Percentiles rank a stretch among this genome's conserved stretches.
phyloP scores from a whole-genome alignment of 2,329 filamentous ascomycete species.

The Cercospora sojina region DNA sequence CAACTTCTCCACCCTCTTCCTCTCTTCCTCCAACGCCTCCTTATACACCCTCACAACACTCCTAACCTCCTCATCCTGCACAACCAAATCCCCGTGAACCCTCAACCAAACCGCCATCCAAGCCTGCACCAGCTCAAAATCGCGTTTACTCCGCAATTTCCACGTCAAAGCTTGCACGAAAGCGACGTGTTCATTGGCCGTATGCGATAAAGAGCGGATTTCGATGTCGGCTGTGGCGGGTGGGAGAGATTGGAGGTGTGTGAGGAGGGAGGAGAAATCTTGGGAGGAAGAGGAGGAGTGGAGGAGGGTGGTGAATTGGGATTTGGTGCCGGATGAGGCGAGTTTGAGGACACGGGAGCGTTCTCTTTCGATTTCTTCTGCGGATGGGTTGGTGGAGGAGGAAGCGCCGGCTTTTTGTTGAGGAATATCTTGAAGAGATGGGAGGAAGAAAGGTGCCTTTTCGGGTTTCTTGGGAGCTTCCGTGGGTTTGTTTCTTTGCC shows the following conservation, averaged over 20 bases:
- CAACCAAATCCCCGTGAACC: conserved; percentile 66
- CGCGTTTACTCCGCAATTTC: conserved; percentile 65
- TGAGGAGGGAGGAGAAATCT: conserved; percentile 68
- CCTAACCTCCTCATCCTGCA: conserved; percentile 53
- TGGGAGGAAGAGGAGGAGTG: conserved; percentile 48
- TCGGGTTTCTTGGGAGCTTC: conserved; percentile 89
- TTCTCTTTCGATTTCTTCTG: conserved; percentile 37
- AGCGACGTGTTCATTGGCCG: conserved; percentile 64
- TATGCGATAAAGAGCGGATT: conserved; percentile 69
- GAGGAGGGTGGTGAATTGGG: conserved; percentile 51
- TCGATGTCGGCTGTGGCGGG: conserved; percentile 88
- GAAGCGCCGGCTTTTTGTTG: conserved; percentile 8
- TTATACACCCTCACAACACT: conserved; percentile 68
- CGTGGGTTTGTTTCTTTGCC: conserved; percentile 89
- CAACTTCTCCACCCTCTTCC: conserved; percentile 71
- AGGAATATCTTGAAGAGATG: conserved; percentile 55
- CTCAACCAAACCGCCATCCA: conserved; percentile 96
- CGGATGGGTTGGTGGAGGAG: conserved; percentile 26
- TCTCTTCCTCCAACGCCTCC: conserved; percentile 49
- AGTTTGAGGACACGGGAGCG: conserved; percentile 36
- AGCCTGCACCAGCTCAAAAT: conserved; percentile 91
- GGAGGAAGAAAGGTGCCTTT: conserved; percentile 93
- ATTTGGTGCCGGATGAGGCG: conserved; percentile 16
- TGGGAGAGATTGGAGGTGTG: conserved; percentile 74
- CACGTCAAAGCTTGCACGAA: conserved; percentile 81